Percentiles rank a stretch among this genome's conserved stretches.
These are phyloP conservation scores for Rhodofomes roseus DNA, from an alignment of 1,284 basidiomycete genomes.

Conservation along the genomic window DNA sequence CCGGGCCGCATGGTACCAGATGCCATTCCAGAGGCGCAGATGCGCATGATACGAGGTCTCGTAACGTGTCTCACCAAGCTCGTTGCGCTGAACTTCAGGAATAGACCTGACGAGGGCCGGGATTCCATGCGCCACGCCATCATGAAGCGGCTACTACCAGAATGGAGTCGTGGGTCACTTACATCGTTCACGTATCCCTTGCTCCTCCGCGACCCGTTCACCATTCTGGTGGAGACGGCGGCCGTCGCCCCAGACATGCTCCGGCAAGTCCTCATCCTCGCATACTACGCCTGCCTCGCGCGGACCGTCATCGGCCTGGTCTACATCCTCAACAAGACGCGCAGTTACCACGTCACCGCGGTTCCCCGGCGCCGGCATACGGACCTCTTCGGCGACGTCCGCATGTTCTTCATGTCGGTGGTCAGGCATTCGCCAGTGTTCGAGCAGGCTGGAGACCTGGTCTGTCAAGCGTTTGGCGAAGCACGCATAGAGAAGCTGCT, in stretches of 20 bases:
- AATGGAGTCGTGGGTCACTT: constrained; percentile 82
- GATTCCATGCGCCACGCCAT: constrained; percentile 79
- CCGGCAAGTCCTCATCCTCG: constrained; percentile 77
- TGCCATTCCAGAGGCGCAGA: constrained; percentile 73
- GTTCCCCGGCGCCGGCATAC: constrained; percentile 47
- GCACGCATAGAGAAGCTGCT: constrained; percentile 82
- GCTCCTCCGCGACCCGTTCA: constrained; percentile 84
- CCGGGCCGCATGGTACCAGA: constrained; percentile 61
- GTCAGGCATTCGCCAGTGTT: constrained; percentile 77
- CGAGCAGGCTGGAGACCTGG: constrained; percentile 73
- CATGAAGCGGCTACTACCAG: constrained; percentile 82
- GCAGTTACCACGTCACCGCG: constrained; percentile 44
- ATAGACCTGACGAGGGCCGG: constrained; percentile 62
- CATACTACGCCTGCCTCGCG: constrained; percentile 87
- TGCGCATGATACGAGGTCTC: constrained; percentile 74
- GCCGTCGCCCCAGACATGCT: constrained; percentile 87
- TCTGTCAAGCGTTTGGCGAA: constrained; percentile 75
- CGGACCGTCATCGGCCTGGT: constrained; percentile 82
- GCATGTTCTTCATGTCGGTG: constrained; percentile 84
- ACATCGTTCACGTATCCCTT: constrained; percentile 75
- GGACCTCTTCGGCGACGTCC: constrained; percentile 71
- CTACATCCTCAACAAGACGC: constrained; percentile 71
- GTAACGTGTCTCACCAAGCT: constrained; percentile 68
- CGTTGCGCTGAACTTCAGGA: constrained; percentile 64
- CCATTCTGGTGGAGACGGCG: constrained; percentile 83